These are phyloP conservation scores for Conticribra weissflogii DNA, from an alignment of 108 stramenopile species.

Conservation along the genomic window DNA sequence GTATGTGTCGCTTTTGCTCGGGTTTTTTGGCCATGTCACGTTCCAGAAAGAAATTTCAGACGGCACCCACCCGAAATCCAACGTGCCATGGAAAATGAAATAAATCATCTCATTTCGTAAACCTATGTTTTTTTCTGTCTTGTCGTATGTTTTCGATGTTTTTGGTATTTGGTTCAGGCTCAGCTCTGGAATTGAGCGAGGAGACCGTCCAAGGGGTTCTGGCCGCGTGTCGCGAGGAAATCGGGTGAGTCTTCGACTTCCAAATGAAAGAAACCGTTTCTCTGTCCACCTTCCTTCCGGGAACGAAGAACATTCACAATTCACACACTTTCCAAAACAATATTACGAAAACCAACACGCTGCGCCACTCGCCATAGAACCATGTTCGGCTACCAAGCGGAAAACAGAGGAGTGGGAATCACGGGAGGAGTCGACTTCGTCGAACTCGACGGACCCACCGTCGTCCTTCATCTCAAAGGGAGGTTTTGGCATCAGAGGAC, in stretches of 20 bases:
- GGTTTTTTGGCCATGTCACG: too few species aligned
- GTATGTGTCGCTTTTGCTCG: too few species aligned
- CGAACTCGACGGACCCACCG: conserved; percentile 88
- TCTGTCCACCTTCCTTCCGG: background rate
- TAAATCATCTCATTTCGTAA: background rate
- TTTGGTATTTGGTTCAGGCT: conserved; percentile 48
- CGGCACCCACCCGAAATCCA: too few species aligned
- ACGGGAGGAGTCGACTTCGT: conserved; percentile 95
- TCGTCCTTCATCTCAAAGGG: conserved; percentile 63
- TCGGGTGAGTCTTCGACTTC: conserved; percentile 42
- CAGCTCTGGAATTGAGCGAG: conserved; percentile 65
- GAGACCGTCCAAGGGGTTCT: conserved; percentile 76
- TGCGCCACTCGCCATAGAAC: conserved; percentile 43
- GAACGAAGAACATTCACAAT: background rate
- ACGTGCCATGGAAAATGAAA: too few species aligned
- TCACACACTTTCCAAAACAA: background rate
- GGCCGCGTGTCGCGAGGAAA: conserved; percentile 76
- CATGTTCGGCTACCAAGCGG: conserved; percentile 91
- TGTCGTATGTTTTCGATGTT: background rate
- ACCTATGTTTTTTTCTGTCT: background rate
- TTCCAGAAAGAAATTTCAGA: too few species aligned
- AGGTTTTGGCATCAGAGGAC: conserved; percentile 94
- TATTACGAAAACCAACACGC: background rate
- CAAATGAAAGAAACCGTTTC: too few species aligned
- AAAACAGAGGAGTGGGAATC: conserved; percentile 93